Conservation (phyloP, 75 land plant species). For the Ceratopteris richardii region DNA sequence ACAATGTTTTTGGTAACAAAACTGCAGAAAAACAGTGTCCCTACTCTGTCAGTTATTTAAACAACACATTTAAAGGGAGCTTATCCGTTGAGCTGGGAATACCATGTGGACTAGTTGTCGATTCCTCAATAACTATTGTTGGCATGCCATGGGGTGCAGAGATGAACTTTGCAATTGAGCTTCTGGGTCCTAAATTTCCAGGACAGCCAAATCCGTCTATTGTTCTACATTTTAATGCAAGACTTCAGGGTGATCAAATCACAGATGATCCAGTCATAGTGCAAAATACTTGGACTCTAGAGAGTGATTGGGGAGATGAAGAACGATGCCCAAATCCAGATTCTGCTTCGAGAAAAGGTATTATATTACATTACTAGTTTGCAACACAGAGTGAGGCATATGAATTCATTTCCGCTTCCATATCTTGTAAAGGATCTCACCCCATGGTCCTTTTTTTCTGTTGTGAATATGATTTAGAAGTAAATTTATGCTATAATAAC, state of each 20-base stretch:
- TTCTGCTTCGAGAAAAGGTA: conserved; percentile 45
- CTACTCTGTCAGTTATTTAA: conserved; percentile 52
- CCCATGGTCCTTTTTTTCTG: too few relatives aligned
- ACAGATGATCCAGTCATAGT: conserved; percentile 85
- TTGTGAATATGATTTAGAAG: too few relatives aligned
- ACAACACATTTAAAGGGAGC: conserved; percentile 29
- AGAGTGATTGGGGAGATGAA: conserved; percentile 80
- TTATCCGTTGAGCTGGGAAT: conserved; percentile 33
- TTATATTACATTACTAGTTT: neutral
- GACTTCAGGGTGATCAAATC: conserved; percentile 75
- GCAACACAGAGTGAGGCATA: neutral
- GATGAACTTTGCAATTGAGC: conserved; percentile 69
- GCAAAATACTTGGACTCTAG: conserved; percentile 83
- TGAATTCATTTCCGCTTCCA: neutral
- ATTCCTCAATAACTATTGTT: conserved; percentile 80
- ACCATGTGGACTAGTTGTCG: conserved; percentile 89
- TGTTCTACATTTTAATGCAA: conserved; percentile 80
- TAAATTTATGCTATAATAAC: too few relatives aligned
- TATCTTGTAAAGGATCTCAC: too few relatives aligned
- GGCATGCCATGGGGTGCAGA: conserved; percentile 66
- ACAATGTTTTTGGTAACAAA: conserved; percentile 13
- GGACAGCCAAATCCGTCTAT: conserved; percentile 79
- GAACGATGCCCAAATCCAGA: conserved; percentile 75
- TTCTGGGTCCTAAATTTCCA: conserved; percentile 53
- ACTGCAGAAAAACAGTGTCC: conserved; percentile 71